These are phyloP conservation scores for Helianthus tuberosus DNA, from an alignment of 129 eudicot species.

Conservation along the genomic window DNA sequence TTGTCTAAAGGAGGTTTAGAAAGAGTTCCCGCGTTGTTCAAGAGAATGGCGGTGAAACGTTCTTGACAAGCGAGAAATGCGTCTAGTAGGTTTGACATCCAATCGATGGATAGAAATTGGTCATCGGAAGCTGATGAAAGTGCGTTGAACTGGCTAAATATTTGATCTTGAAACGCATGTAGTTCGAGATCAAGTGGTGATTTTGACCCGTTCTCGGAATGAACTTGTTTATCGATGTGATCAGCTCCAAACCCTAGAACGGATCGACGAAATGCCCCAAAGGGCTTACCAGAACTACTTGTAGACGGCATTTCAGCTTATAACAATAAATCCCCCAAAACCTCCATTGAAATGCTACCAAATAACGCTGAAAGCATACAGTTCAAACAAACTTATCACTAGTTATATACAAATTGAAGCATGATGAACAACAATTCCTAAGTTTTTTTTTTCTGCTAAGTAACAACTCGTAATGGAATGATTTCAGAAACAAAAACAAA, in stretches of 20 bases:
- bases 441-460: too few species aligned
- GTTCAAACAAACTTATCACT: not conserved
- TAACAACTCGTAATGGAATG: too few species aligned
- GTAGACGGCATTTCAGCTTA: slow-evolving; percentile 53
- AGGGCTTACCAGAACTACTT: slow-evolving; percentile 46
- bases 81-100: slow-evolving; percentile 68
- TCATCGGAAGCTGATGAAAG: slow-evolving; percentile 45
- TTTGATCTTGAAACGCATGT: slow-evolving; percentile 54
- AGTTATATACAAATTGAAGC: too few species aligned
- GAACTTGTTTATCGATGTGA: slow-evolving; percentile 45
- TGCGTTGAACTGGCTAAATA: slow-evolving; percentile 42
- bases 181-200: slow-evolving; percentile 34
- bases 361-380: slow-evolving; percentile 24
- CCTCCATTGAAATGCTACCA: not conserved
- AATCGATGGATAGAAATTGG: slow-evolving; percentile 58
- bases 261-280: slow-evolving; percentile 64
- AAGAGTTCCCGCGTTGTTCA: slow-evolving; percentile 43
- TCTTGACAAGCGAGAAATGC: slow-evolving; percentile 63
- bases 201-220: slow-evolving; percentile 44
- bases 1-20: slow-evolving; percentile 61
- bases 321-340: slow-evolving; percentile 13
- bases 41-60: slow-evolving; percentile 49
- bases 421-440: too few species aligned
- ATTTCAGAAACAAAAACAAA: too few species aligned
- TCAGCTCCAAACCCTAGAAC: slow-evolving; percentile 51